Conservation (phyloP, 768 basidiomycete genomes). For the Mycena albidolilacea region DNA sequence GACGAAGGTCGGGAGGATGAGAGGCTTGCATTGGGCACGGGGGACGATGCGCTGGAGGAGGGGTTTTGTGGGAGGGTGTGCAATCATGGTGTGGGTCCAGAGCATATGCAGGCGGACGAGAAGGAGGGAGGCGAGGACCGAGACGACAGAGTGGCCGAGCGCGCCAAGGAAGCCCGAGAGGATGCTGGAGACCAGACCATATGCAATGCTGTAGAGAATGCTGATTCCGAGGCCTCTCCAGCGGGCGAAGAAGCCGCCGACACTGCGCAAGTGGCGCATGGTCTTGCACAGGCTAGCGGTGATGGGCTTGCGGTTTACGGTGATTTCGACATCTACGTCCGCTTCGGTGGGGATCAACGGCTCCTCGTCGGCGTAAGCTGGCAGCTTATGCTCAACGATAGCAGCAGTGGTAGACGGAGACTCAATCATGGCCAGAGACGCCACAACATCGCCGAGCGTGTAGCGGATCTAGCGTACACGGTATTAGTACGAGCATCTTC, state of each 20-base stretch:
- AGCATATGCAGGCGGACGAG: slow-evolving; percentile 22
- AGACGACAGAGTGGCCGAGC: neutral
- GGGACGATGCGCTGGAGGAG: neutral
- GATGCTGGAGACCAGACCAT: neutral
- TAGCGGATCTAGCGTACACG: slow-evolving; percentile 17
- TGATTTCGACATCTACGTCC: slow-evolving; percentile 10
- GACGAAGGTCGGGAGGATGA: neutral
- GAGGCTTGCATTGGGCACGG: neutral
- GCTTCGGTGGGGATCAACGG: slow-evolving; percentile 13
- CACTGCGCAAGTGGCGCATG: slow-evolving; percentile 24
- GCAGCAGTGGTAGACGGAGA: slow-evolving; percentile 13
- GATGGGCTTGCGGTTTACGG: slow-evolving; percentile 22
- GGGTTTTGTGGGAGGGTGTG: slow-evolving; percentile 9
- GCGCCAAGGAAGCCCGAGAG: slow-evolving; percentile 6
- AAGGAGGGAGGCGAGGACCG: neutral
- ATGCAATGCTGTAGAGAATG: slow-evolving; percentile 8
- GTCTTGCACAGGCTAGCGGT: slow-evolving; percentile 12
- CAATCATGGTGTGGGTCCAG: slow-evolving; percentile 21
- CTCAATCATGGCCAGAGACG: slow-evolving; percentile 29
- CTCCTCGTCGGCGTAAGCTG: slow-evolving; percentile 17
- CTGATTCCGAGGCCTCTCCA: slow-evolving; percentile 25
- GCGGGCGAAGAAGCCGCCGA: slow-evolving; percentile 25
- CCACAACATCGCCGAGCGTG: slow-evolving; percentile 25
- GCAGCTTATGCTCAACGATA: slow-evolving; percentile 7
- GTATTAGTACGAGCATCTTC: too few relatives aligned